These are phyloP conservation scores for Paramarasmius palmivorus DNA, from an alignment of 1,284 basidiomycete species.

Conservation along the genomic window DNA sequence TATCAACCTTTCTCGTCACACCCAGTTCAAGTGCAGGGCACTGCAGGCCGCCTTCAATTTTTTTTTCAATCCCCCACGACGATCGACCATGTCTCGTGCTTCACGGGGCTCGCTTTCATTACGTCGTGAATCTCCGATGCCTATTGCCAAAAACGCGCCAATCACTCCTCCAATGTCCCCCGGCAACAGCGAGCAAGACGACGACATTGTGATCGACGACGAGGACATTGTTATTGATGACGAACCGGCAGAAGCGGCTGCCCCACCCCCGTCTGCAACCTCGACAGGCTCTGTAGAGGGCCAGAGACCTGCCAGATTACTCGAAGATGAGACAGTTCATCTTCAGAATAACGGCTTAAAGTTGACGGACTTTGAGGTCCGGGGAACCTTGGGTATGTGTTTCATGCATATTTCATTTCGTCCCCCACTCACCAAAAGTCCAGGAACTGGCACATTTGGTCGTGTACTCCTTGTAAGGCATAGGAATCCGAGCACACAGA, in stretches of 20 bases:
- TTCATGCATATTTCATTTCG: conserved; percentile 6
- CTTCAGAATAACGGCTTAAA: conserved; percentile 58
- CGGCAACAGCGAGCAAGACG: conserved; percentile 33
- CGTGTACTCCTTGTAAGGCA: conserved; percentile 86
- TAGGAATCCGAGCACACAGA: conserved; percentile 50
- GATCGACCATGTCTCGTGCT: conserved; percentile 1
- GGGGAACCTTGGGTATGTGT: conserved; percentile 69
- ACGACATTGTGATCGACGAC: conserved; percentile 21
- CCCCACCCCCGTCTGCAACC: conserved; percentile 17
- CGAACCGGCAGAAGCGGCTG: conserved; percentile 20
- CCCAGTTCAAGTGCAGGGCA: too few relatives aligned
- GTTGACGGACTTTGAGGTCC: conserved; percentile 78
- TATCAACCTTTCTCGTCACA: too few relatives aligned
- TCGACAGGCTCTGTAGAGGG: conserved; percentile 23
- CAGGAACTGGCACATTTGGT: conserved; percentile 93
- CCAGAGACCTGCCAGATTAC: conserved; percentile 50
- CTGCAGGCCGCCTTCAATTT: too few relatives aligned
- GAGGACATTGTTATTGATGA: conserved; percentile 12
- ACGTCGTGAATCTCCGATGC: conserved; percentile 4
- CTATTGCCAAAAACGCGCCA: conserved; percentile 38
- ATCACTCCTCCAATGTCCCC: conserved; percentile 65
- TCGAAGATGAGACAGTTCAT: conserved; percentile 71
- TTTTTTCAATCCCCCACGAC: too few relatives aligned
- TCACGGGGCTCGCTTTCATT: not conserved
- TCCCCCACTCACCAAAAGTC: conserved; percentile 14